Base-by-base conservation (phyloP, 1,139 yeast genomes). In the Suhomyces terraborum region DNA sequence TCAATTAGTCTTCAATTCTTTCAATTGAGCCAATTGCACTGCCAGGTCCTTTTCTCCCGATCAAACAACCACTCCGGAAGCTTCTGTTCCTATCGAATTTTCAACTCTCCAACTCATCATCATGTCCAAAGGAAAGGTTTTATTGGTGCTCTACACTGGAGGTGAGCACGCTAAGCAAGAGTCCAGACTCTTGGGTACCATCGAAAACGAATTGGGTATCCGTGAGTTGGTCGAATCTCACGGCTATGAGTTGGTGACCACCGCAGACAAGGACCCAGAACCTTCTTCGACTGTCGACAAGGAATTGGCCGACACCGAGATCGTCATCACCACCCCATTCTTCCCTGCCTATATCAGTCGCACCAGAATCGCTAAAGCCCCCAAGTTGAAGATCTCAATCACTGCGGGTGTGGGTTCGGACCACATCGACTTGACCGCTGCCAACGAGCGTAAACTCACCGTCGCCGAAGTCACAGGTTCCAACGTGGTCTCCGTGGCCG, bases 381-480 rank as follows among this genome's bases (percentile, higher is more conserved):
- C 82, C 58, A 84, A 85, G 48, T 75, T 86, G 64, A 85, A 84
- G 68, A 61, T 83, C 44, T 74, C 84, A 49, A 71, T 85, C 54
- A 86, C 93, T 39, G 94, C 94, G 7, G 95, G 94, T 52, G 91
- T 86, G 47, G 95, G 95, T 6, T 82, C 88, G 9, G 95, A 86
- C 61, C 94, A 86, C 62, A 72, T 85, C 49, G 94, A 85, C 56
- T 73, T 86, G 55, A 74, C 75, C 51, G 87, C 87, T 51, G 88
- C 89, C 51, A 83, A 84, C 61, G 78, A 79, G 55, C 61, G 64
- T 40, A 73, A 71, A 36, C 77, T 86, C 55, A 75, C 85, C 13
- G 94, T 86, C 17, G 68, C 81, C 39, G 94, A 85, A 66, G 94
- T 85, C 41, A 86, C 95, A 25, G 94, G 94, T 5, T 82, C 91